These are phyloP conservation scores for Papiliotrema terrestris DNA, from an alignment of 1,284 basidiomycete genomes.

Conservation along the genomic window DNA sequence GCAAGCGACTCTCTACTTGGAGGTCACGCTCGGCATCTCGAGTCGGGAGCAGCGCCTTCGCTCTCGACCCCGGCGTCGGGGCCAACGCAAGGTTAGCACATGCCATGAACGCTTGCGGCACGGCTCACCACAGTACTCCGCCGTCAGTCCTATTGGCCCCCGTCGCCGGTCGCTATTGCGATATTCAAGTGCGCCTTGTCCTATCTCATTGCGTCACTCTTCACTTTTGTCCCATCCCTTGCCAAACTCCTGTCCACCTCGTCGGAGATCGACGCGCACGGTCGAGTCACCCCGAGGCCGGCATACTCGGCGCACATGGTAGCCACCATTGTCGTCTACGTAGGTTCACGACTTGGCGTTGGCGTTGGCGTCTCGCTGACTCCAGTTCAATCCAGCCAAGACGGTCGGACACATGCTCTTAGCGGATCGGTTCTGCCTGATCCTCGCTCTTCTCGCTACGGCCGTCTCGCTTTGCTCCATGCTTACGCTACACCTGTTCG, in stretches of 20 bases:
- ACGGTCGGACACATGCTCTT: slow-evolving; percentile 84
- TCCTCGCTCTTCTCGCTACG: slow-evolving; percentile 65
- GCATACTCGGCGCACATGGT: slow-evolving; percentile 82
- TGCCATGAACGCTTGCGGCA: neutral
- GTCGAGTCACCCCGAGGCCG: slow-evolving; percentile 52
- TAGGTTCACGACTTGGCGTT: slow-evolving; percentile 15
- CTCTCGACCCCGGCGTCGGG: too few species aligned
- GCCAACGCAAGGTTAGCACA: neutral
- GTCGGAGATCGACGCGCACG: slow-evolving; percentile 54
- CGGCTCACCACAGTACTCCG: neutral
- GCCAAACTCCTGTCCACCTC: slow-evolving; percentile 37
- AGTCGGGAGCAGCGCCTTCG: too few species aligned
- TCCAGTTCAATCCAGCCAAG: slow-evolving; percentile 57
- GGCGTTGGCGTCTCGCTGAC: neutral
- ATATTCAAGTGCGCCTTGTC: slow-evolving; percentile 88
- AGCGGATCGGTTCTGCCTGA: slow-evolving; percentile 42
- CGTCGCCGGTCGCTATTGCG: slow-evolving; percentile 24
- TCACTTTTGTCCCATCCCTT: slow-evolving; percentile 74
- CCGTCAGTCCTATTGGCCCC: slow-evolving; percentile 19
- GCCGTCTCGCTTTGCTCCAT: slow-evolving; percentile 83
- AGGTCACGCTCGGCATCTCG: too few species aligned
- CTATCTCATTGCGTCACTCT: slow-evolving; percentile 84
- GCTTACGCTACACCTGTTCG: slow-evolving; percentile 72
- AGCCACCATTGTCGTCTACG: slow-evolving; percentile 69
- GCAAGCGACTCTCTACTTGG: too few species aligned